Evolutionary conservation across 352 stramenopile genomes (phyloP), one percentile per base, ranked within the genome.

Genomic region (Pythium brachiatum): DNA sequence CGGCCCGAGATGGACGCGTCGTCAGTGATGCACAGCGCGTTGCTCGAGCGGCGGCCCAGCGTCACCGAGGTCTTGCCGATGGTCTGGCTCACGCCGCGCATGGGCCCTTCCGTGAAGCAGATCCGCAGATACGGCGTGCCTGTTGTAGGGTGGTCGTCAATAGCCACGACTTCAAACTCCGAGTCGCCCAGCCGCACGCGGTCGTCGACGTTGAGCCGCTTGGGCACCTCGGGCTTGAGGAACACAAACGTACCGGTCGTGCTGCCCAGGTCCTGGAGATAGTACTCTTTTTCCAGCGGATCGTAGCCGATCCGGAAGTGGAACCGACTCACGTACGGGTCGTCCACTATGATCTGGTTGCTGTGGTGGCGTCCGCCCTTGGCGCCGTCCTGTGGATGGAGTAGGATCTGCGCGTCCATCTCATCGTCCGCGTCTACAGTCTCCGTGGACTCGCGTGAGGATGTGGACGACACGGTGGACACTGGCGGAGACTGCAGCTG

Each of bases 301-400:
- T 93, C 83, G 62, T 91, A 95, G 52, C 76, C 72, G 58, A 95
- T 88, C 56, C 79, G 73, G 62, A 95, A 95, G 52, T 95, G 86
- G 51, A 80, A 83, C 6, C 86, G 83, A 29, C 82, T 92, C 64
- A 95, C 86, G 67, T 86, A 91, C 62, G 80, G 81, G 51, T 95
- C 86, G 66, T 95, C 79, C 36, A 89, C 86, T 54, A 95, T 88
- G 66, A 95, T 93, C 58, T 93, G 82, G 63, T 93, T 95, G 70
- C 73, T 89, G 31, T 83, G 69, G 59, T 93, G 82, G 16, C 86
- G 86, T 31, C 86, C 86, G 34, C 86, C 86, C 8, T 62, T 65
- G 7, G 83, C 86, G 8, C 83, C 82, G 26, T 86, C 76, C 47
- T 72, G 73, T 21, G 83, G 83, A 23, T 87, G 70, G 25, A 93